Evolutionary conservation across 768 basidiomycete genomes (phyloP), one percentile per base, ranked within the genome.

Genomic region (Phanerochaete sordida): DNA sequence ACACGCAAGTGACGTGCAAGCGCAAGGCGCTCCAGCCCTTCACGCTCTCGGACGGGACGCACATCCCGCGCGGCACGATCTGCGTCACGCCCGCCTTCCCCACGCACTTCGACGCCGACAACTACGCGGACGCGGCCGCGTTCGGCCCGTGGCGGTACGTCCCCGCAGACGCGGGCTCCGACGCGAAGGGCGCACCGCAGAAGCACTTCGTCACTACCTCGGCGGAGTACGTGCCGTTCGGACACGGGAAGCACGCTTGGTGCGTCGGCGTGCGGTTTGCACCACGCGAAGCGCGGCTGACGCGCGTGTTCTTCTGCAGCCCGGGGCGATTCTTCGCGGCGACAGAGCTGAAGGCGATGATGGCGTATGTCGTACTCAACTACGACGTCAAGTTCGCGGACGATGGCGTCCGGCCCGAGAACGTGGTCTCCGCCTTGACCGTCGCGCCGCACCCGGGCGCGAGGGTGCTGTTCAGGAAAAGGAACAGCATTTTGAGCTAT

Each of bases 141-240:
- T 75, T 86, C 59, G 75, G 82, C 44, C 77, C 77, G 0, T 82
- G 80, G 67, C 79, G 84, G 3, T 85, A 82, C 64, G 19, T 19
- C 13, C 27, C 30, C 31, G 28, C 15, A 6, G 37, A 43, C 21
- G 33, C 21, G 31, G 33, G 27, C 28, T 24, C 27, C 0, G 53
- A 19, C 21, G 21, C 21, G 23, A 35, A 45, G 47, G 33, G 33
- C 33, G 33, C 7, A 6, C 7, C 33, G 33, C 33, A 6, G 33
- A 35, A 35, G 33, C 52, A 48, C 7, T 56, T 50, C 26, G 54
- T 39, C 26, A 56, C 19, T 19, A 61, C 60, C 3, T n/a, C 28
- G 9, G 27, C 46, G 11, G 55, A 56, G 7, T 61, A 57, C 43
- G 31, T 61, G 24, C 31, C 60, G 1, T 61, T 61, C 33, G 60